Percentiles rank a stretch among this genome's conserved stretches.
Conservation (phyloP, 345 rosid genomes). For the Gossypium herbaceum region DNA sequence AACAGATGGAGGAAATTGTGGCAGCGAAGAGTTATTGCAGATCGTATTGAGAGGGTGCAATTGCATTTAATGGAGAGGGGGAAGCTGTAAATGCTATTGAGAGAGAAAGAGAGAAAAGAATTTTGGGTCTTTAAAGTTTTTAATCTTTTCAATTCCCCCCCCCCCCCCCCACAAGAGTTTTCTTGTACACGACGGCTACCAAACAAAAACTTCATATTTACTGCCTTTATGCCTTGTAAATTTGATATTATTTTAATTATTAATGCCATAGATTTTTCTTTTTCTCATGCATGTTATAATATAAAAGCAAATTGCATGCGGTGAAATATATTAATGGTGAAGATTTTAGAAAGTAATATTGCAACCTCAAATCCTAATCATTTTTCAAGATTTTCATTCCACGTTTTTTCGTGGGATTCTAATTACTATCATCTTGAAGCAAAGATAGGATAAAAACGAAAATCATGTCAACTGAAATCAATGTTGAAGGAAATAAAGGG, state of each 20-base stretch:
- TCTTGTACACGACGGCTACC: conserved; percentile 46
- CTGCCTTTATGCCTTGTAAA: too few relatives aligned
- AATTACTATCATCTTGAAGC: neutral
- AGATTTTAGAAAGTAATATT: neutral
- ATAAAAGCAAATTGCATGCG: neutral
- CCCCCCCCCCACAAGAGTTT: neutral
- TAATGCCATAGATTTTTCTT: neutral
- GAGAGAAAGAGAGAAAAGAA: neutral
- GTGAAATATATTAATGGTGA: neutral
- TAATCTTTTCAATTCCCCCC: neutral
- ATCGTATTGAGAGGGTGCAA: conserved; percentile 68
- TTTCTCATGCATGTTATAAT: neutral
- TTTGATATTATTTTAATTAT: neutral
- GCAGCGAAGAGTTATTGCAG: conserved; percentile 62
- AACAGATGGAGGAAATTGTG: conserved; percentile 29
- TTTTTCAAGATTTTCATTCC: neutral
- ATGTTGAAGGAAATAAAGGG: neutral
- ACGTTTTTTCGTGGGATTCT: conserved; percentile 4
- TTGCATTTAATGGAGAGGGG: conserved; percentile 63
- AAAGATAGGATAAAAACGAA: neutral
- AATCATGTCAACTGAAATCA: neutral
- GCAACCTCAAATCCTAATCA: conserved; percentile 10
- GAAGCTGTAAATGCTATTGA: conserved; percentile 35
- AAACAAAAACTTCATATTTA: conserved; percentile 9
- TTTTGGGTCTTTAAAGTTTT: conserved; percentile 17